Percentiles rank a stretch among this genome's conserved stretches.
phyloP scores from a whole-genome alignment of 2,329 filamentous ascomycete genomes.

The Alternaria gaisen region DNA sequence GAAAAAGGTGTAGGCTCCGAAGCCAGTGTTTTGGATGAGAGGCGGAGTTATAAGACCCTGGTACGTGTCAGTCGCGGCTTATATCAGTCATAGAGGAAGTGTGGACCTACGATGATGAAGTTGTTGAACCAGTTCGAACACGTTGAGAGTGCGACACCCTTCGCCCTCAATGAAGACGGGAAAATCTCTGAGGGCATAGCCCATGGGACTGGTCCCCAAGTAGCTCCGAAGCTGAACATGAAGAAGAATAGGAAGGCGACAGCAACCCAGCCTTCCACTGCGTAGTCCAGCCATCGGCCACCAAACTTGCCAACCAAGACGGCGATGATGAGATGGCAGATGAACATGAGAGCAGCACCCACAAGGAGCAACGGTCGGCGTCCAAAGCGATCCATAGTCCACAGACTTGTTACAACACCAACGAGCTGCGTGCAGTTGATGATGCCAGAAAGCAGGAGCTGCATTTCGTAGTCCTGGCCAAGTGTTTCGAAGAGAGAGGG shows the following conservation, averaged over 20 bases:
- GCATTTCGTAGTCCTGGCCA: constrained; percentile 62
- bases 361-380: constrained; percentile 52
- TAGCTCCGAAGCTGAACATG: constrained; percentile 68
- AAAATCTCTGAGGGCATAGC: constrained; percentile 68
- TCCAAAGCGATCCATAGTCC: constrained; percentile 56
- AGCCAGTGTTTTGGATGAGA: constrained; percentile 66
- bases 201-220: constrained; percentile 65
- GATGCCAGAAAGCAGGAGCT: constrained; percentile 72
- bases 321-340: constrained; percentile 64
- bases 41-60: constrained; percentile 70
- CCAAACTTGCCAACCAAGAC: constrained; percentile 63
- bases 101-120: constrained; percentile 61
- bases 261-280: constrained; percentile 63
- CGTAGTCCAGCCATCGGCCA: constrained; percentile 61
- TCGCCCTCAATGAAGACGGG: constrained; percentile 66
- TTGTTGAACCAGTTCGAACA: constrained; percentile 72
- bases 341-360: constrained; percentile 58
- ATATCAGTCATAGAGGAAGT: not conserved
- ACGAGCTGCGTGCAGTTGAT: constrained; percentile 61
- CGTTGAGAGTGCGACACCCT: constrained; percentile 71
- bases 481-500: constrained; percentile 68
- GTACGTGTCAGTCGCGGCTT: constrained; percentile 52
- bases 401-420: constrained; percentile 53
- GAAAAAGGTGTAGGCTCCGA: constrained; percentile 54
- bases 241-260: constrained; percentile 70